phyloP scores from a whole-genome alignment of 805 yeast genomes.

The Candida sakaeoensis region DNA sequence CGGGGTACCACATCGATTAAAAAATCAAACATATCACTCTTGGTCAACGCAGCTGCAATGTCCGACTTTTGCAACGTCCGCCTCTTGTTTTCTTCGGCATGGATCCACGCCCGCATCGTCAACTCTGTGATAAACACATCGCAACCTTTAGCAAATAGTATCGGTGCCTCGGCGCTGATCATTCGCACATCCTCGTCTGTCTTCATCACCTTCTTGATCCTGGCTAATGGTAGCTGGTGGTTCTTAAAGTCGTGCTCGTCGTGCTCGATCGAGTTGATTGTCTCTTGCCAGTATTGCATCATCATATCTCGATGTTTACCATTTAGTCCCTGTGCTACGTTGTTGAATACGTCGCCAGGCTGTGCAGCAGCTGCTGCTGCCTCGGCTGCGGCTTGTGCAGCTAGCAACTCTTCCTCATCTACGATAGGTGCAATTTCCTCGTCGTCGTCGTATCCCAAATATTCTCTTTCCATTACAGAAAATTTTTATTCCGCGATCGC shows the following conservation, averaged over 20 bases:
- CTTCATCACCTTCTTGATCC: conserved; percentile 97
- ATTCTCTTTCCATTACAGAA: conserved; percentile 8
- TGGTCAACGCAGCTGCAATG: conserved; percentile 91
- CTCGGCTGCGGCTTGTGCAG: conserved; percentile 46
- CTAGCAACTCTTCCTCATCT: conserved; percentile 39
- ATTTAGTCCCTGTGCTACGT: conserved; percentile 88
- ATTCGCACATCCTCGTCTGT: conserved; percentile 95
- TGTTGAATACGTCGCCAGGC: conserved; percentile 68
- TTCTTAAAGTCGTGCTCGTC: conserved; percentile 89
- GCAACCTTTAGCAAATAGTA: conserved; percentile 95
- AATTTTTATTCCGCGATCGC: conserved; percentile 1
- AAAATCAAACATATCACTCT: conserved; percentile 96
- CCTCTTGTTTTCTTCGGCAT: conserved; percentile 94
- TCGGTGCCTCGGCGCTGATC: conserved; percentile 99
- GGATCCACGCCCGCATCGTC: conserved; percentile 99
- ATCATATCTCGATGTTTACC: conserved; percentile 82
- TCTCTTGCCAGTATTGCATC: conserved; percentile 97
- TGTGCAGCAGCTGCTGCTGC: conserved; percentile 45
- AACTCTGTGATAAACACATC: conserved; percentile 95
- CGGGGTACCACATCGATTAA: conserved; percentile 94
- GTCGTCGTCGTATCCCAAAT: conserved; percentile 5
- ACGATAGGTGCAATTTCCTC: conserved; percentile 19
- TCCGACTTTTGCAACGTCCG: conserved; percentile 92
- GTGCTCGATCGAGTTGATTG: conserved; percentile 84
- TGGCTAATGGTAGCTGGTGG: conserved; percentile 91